Evolutionary conservation across 139 green algal genomes (phyloP).

Genomic region (Coccomyxa sp.): DNA sequence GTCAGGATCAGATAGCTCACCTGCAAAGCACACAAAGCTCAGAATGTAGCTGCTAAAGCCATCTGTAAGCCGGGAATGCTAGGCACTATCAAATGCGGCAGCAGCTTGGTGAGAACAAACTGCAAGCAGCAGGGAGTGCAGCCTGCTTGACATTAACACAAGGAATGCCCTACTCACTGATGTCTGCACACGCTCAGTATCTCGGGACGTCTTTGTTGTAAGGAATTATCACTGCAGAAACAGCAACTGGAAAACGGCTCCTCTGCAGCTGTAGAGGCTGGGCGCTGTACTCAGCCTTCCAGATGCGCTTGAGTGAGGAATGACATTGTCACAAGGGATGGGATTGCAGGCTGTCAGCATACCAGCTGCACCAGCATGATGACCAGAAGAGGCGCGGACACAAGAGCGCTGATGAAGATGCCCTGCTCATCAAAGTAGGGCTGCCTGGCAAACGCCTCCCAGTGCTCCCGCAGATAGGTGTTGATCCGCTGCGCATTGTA

Average conservation of each 20-base stretch:
- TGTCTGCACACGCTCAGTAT: neutral
- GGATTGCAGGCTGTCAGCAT: neutral
- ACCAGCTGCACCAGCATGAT: constrained; percentile 51
- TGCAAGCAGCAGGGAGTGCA: too few relatives aligned
- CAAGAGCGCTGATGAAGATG: constrained; percentile 41
- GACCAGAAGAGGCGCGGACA: constrained; percentile 45
- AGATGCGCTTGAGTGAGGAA: neutral
- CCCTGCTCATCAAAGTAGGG: constrained; percentile 52
- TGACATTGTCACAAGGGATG: neutral
- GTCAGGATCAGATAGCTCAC: constrained; percentile 27
- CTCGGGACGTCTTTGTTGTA: neutral
- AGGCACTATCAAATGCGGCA: neutral
- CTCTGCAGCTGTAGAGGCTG: constrained; percentile 4
- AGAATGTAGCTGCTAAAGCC: neutral
- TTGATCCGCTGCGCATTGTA: constrained; percentile 50
- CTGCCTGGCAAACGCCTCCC: constrained; percentile 42
- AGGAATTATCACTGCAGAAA: too few relatives aligned
- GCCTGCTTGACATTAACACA: neutral
- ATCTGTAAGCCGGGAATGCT: neutral
- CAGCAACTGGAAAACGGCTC: neutral
- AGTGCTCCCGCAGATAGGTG: constrained; percentile 21
- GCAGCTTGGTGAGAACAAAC: too few relatives aligned
- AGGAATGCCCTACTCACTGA: neutral
- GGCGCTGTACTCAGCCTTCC: neutral
- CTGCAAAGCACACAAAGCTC: constrained; percentile 7